Percentiles rank a stretch among this genome's conserved stretches.
Evolutionary conservation across 139 green algal genomes (phyloP).

Genomic region (Haematococcus sp.): DNA sequence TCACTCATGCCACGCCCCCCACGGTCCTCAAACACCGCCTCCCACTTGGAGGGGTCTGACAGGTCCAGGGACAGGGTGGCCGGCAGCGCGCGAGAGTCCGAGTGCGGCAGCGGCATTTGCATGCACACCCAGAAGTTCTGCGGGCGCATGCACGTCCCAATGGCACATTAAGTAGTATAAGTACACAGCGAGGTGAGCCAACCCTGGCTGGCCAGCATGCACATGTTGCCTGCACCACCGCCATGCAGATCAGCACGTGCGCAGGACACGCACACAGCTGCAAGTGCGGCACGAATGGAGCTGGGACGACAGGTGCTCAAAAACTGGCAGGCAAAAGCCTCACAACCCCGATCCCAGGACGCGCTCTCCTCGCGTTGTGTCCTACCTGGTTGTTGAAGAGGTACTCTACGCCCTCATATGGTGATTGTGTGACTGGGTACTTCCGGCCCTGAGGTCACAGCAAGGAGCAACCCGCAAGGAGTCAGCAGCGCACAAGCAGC

Average conservation of each 20-base stretch:
- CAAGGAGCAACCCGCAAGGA: not conserved
- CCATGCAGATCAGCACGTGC: too few relatives aligned
- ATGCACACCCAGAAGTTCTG: slow-evolving; percentile 73
- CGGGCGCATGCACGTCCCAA: slow-evolving; percentile 51
- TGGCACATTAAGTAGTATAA: too few relatives aligned
- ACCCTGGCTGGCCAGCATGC: too few relatives aligned
- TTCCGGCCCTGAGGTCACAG: slow-evolving; percentile 16
- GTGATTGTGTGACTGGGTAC: slow-evolving; percentile 47
- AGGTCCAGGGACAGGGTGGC: slow-evolving; percentile 53
- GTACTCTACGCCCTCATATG: slow-evolving; percentile 76
- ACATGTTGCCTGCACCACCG: too few relatives aligned
- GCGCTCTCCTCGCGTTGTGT: slow-evolving; percentile 54
- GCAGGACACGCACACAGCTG: too few relatives aligned
- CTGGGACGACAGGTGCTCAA: too few relatives aligned
- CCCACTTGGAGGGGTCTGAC: slow-evolving; percentile 58
- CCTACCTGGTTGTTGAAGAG: slow-evolving; percentile 59
- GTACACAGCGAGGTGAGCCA: too few relatives aligned
- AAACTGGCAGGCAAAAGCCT: too few relatives aligned
- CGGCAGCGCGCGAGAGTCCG: slow-evolving; percentile 52
- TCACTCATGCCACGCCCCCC: slow-evolving; percentile 7
- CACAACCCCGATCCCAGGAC: too few relatives aligned
- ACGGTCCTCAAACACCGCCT: slow-evolving; percentile 64
- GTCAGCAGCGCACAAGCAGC: not conserved
- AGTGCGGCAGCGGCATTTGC: slow-evolving; percentile 70
- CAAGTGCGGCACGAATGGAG: too few relatives aligned